A percentile compares a stretch with the other conserved stretches of the same genome.
Evolutionary conservation across 2,329 filamentous ascomycete species (phyloP).

Genomic region (Alternaria brassicicola): DNA sequence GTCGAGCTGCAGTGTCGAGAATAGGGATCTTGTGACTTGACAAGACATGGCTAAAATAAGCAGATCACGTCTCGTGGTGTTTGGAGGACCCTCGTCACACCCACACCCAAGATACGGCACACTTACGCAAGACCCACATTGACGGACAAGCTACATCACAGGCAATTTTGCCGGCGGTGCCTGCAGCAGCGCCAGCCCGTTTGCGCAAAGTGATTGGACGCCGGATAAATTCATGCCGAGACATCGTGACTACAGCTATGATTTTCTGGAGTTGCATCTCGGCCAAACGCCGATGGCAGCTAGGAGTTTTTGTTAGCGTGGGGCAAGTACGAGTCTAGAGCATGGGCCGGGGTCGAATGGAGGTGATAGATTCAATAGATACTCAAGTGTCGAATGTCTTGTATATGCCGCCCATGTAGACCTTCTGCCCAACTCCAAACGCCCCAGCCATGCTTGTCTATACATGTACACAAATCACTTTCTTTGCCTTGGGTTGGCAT

Average conservation of each 20-base stretch:
- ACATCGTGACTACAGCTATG: constrained; percentile 1
- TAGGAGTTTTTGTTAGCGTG: constrained; percentile 2
- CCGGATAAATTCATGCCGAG: constrained; percentile 30
- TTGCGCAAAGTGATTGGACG: constrained; percentile 22
- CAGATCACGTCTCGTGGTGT: constrained; percentile 23
- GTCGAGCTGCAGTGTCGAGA: not conserved
- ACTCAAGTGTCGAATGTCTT: constrained; percentile 7
- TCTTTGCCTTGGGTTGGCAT: constrained; percentile 28
- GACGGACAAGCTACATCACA: constrained; percentile 26
- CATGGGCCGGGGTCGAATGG: not conserved
- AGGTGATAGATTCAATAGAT: not conserved
- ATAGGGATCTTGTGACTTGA: not conserved
- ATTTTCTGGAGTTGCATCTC: constrained; percentile 3
- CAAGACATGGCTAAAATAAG: constrained; percentile 22
- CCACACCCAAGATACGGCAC: constrained; percentile 19
- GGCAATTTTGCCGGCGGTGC: constrained; percentile 42
- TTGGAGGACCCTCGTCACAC: constrained; percentile 19
- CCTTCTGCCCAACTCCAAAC: constrained; percentile 29
- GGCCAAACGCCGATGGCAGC: constrained; percentile 8
- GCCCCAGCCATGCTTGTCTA: constrained; percentile 32
- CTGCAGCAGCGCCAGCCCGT: constrained; percentile 23
- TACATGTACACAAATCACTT: constrained; percentile 27
- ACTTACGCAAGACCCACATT: constrained; percentile 25
- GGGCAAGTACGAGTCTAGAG: constrained; percentile 4
- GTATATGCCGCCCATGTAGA: constrained; percentile 26